These are phyloP conservation scores for Kodamaea fukazawae DNA, from an alignment of 805 yeast species.

Conservation along the genomic window DNA sequence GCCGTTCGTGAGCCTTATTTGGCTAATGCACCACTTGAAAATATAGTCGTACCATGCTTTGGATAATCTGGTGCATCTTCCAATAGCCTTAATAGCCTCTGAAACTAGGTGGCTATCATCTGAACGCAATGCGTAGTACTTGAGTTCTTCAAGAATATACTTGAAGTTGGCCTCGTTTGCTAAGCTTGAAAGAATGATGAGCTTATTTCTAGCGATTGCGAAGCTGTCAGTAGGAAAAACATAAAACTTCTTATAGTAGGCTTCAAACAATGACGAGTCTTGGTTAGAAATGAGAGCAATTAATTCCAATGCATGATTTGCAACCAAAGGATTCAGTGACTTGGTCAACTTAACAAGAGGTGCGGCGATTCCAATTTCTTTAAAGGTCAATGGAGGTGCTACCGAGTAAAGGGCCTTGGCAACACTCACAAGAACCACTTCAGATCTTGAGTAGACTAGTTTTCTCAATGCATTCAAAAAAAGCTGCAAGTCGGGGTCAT, in stretches of 20 bases:
- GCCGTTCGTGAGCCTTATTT: slow-evolving; percentile 37
- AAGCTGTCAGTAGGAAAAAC: slow-evolving; percentile 53
- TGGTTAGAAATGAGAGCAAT: slow-evolving; percentile 38
- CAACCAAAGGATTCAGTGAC: slow-evolving; percentile 22
- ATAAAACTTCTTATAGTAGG: slow-evolving; percentile 48
- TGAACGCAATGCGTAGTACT: slow-evolving; percentile 46
- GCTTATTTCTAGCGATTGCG: slow-evolving; percentile 48
- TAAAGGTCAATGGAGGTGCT: slow-evolving; percentile 55
- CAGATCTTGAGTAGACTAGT: slow-evolving; percentile 51
- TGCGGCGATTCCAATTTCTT: slow-evolving; percentile 47
- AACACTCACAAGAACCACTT: slow-evolving; percentile 60
- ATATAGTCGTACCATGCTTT: slow-evolving; percentile 51
- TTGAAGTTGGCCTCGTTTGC: slow-evolving; percentile 52
- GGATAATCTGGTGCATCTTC: slow-evolving; percentile 52
- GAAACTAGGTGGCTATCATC: slow-evolving; percentile 20
- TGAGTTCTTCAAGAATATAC: slow-evolving; percentile 57
- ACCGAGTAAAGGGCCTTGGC: slow-evolving; percentile 55
- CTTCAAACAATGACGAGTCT: slow-evolving; percentile 29
- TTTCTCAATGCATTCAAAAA: slow-evolving; percentile 48
- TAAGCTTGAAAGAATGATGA: slow-evolving; percentile 60
- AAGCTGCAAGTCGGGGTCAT: slow-evolving; percentile 56
- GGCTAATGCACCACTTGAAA: slow-evolving; percentile 60
- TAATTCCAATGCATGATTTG: slow-evolving; percentile 43
- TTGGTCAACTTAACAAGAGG: slow-evolving; percentile 47
- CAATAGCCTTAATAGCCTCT: slow-evolving; percentile 60